Evolutionary conservation across 805 yeast genomes (phyloP), one percentile per base, ranked within the genome.

Genomic region (Dipodascus albidus): DNA sequence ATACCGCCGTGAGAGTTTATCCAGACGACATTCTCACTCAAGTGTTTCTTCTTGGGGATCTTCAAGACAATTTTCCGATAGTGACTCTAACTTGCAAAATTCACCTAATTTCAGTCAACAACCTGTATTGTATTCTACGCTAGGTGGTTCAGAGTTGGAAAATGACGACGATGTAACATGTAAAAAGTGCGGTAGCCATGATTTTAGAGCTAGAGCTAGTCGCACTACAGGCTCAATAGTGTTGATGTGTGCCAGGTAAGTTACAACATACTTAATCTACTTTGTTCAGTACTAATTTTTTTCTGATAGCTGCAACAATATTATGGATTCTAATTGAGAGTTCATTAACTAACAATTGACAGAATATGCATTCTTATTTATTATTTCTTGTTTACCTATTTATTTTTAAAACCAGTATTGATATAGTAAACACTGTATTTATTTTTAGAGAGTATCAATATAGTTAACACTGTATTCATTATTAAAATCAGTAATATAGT

Each of bases 241-340:
- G n/a, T 38, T 38, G n/a, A 38, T 38, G 44, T 38, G 44, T 38
- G 44, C 44, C 9, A 17, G n/a, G 44, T 38, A 38, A 38, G 44
- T 38, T 31, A 15, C n/a, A n/a, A n/a, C n/a, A n/a, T 38, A 11
- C 20, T 38, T 6, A 11, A 6, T 6, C 44, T 4, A n/a, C 6
- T 17, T 14, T 14, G 14, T 38, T 11, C 6, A 11, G 9, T 38
- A 6, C 44, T 38, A 38, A 38, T 19, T 11, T 38, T 4, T 6
- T 6, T 38, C 3, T 38, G 9, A 4, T 38, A 38, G 44, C 15
- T 38, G 44, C 20, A 38, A 38, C 20, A 38, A 14, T 38, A 19
- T 17, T n/a, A n/a, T n/a, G n/a, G n/a, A n/a, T n/a, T n/a, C n/a
- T n/a, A n/a, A n/a, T n/a, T n/a, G n/a, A n/a, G n/a, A n/a, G n/a